Evolutionary conservation across 1,139 yeast genomes (phyloP), one percentile per base, ranked within the genome.

Genomic region (Hemisphaericaspora xylofermentans): DNA sequence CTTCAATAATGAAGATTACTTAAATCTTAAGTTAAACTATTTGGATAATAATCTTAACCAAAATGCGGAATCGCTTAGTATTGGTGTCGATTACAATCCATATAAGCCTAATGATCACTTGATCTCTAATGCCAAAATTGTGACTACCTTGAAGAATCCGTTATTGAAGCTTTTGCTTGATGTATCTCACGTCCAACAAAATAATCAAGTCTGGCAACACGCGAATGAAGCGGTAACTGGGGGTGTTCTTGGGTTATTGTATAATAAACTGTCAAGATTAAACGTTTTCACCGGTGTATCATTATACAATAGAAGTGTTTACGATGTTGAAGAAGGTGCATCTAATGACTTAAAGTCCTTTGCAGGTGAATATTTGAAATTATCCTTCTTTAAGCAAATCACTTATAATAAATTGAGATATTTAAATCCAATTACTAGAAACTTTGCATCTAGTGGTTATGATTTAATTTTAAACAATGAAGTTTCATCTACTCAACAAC

Each of bases 71-170:
- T 49, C 58, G 37, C 71, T 71, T 38, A 58, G 65, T 39, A 53
- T 70, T 30, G 73, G 72, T 7, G 76, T 71, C 24, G 60, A 66
- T 50, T 72, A 72, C 50, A 68, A 66, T 43, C 78, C 78, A 7
- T 72, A 71, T 53, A 70, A 68, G 48, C 77, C 77, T 15, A 66
- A 61, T 42, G 75, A 71, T 48, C 71, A 63, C 44, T 62, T 72
- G 43, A 51, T 64, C 33, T 57, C 74, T 39, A 58, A 61, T 41
- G 66, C 66, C 36, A 61, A 53, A 39, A 58, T 71, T 38, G 47
- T 64, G 33, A 58, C 74, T 24, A 65, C 56, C 48, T 64, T 72
- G 50, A 66, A 63, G 41, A 64, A 71, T 44, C 77, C 78, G 2
- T 54, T 64, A 3, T 65, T 63, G 55, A 69, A 67, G 52, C 65